Evolutionary conservation across 257 asterid genomes (phyloP).

Genomic region (Orobanche coerulescens): DNA sequence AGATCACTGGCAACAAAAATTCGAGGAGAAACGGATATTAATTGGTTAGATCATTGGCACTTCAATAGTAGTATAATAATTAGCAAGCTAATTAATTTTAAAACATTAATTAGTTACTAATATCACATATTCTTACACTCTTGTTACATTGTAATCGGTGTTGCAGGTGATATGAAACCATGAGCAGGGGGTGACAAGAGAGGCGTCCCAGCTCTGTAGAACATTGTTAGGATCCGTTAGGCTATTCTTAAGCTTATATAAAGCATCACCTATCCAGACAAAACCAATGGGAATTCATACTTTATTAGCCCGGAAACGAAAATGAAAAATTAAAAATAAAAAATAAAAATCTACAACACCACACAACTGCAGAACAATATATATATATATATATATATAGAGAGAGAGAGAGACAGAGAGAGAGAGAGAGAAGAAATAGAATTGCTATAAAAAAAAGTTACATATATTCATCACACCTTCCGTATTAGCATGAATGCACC

Average conservation of each 20-base stretch:
- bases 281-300: slow-evolving; percentile 8
- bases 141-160: slow-evolving; percentile 82
- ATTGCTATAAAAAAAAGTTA: too few relatives aligned
- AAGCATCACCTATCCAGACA: slow-evolving; percentile 70
- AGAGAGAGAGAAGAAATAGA: too few relatives aligned
- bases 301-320: too few relatives aligned
- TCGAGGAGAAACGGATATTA: not conserved
- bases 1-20: slow-evolving; percentile 54
- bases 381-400: too few relatives aligned
- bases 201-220: slow-evolving; percentile 94
- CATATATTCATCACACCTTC: slow-evolving; percentile 75
- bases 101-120: too few relatives aligned
- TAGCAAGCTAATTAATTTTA: not conserved
- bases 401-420: not conserved
- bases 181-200: slow-evolving; percentile 94
- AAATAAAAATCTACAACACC: too few relatives aligned
- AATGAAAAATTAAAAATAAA: not conserved
- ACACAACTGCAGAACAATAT: too few relatives aligned
- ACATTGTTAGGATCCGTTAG: slow-evolving; percentile 89
- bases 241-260: slow-evolving; percentile 66
- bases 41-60: not conserved
- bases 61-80: not conserved
- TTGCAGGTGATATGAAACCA: slow-evolving; percentile 98
- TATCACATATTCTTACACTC: slow-evolving; percentile 74
- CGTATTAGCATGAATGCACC: slow-evolving; percentile 60